Conservation (phyloP, 257 asterid species). For the Forsythia suspensa region DNA sequence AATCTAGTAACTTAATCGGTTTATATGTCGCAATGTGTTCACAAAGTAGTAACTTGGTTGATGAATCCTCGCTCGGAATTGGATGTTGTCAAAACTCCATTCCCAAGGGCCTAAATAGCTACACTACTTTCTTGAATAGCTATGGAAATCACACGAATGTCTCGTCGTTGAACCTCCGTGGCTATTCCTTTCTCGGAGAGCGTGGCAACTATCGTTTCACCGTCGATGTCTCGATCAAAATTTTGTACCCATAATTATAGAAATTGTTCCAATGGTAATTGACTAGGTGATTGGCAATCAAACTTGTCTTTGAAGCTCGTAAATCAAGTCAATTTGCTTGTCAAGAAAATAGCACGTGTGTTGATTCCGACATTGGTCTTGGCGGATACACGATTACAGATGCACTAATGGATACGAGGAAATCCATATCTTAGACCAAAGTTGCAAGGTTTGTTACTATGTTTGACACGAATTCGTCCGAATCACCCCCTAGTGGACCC, state of each 20-base stretch:
- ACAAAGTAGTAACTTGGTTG: slow-evolving; percentile 22
- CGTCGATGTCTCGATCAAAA: slow-evolving; percentile 14
- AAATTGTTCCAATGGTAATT: not conserved
- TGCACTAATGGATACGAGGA: slow-evolving; percentile 39
- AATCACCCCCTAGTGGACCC: too few species aligned
- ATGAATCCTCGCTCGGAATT: slow-evolving; percentile 37
- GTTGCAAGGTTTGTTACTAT: slow-evolving; percentile 45
- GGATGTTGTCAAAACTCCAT: slow-evolving; percentile 46
- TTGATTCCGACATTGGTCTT: slow-evolving; percentile 21
- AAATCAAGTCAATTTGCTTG: not conserved
- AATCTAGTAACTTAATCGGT: not conserved
- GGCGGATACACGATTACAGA: slow-evolving; percentile 40
- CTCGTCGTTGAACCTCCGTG: slow-evolving; percentile 30
- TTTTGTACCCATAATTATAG: not conserved
- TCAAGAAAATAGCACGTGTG: slow-evolving; percentile 28
- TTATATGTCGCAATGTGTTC: slow-evolving; percentile 32
- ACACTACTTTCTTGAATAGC: not conserved
- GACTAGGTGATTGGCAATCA: not conserved
- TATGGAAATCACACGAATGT: not conserved
- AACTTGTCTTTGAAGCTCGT: not conserved
- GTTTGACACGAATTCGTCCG: too few species aligned
- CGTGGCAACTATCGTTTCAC: slow-evolving; percentile 24
- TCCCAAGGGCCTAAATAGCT: slow-evolving; percentile 25
- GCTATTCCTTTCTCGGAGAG: slow-evolving; percentile 37
- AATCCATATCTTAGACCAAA: slow-evolving; percentile 42